Evolutionary conservation across 179 eudicot genomes (phyloP), one percentile per base, ranked within the genome.

Genomic region (Heliamphora pulchella): DNA sequence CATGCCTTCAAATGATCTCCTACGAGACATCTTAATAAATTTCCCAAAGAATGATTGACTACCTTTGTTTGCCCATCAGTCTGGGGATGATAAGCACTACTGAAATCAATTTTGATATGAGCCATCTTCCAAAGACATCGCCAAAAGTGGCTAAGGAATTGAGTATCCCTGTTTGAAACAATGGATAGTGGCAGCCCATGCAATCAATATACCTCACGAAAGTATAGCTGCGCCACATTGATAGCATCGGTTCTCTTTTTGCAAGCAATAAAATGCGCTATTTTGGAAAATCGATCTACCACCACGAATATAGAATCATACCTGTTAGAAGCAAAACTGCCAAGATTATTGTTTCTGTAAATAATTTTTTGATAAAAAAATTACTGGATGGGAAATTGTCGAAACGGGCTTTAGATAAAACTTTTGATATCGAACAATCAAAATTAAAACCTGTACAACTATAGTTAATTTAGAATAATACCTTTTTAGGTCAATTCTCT

Each of bases 211-310:
- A 83, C 50, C 61, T 78, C 76, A 13, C 8, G 20, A 51, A 83
- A 77, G 11, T n/a, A 71, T 0, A 80, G 0, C 5, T 53, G 13
- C 0, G 31, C 71, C 0, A 74, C 41, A 8, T 78, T 13, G 5
- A 68, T 15, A 15, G 41, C 72, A 79, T 79, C 51, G 3, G 46
- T 66, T 3, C 11, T 78, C 46, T 72, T 72, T 2, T 44, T 64
- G 59, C 74, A 77, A 1, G 78, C 47, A 14, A 83, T 62, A 17
- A 76, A 83, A 39, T 83, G 83, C 13, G 71, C 78, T 78, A 80
- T 80, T 18, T 80, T 80, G 2, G 78, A 79, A 7, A 80, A 80
- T 0, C 54, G 22, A 54, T 83, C 78, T 2, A 80, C 83, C 11
- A 83, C 76, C 9, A 83, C 76, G 22, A 77, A 43, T 2, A 80